Base-by-base conservation (phyloP, 2,329 filamentous ascomycete species). In the Hypomyces rosellus region DNA sequence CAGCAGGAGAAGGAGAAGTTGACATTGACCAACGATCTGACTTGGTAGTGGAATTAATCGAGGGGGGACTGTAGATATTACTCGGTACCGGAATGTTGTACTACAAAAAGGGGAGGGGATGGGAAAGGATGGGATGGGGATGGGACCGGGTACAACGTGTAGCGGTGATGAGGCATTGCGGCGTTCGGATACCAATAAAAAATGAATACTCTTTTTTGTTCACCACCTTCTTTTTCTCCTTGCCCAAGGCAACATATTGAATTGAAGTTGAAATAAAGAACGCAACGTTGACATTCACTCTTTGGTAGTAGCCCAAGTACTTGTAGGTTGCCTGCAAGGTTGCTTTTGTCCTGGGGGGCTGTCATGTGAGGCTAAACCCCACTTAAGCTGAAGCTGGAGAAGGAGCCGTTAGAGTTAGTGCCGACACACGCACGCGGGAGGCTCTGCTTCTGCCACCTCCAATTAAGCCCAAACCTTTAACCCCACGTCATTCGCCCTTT, bases 1-100 rank as follows among this genome's bases (percentile, higher is more conserved):
- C 67, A 82, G 77, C 77, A 82, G 68, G 79, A 89, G 71, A 89
- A 92, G 63, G 65, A 69, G 61, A 72, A 72, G 67, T 58, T 70
- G 56, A 63, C 61, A 42, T 58, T 74, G 40, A 69, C 69, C 53
- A 68, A 73, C 63, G 67, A 72, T 52, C 59, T 73, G 51, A 62
- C 63, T n/a, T 73, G 71, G 69, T 73, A 64, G 60, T 49, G 15
- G 33, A 14, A 44, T 30, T 30, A 11, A 11, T 30, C 8, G 25
- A 42, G 25, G 25, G 25, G 25, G 25, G 6, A 30, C 6, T 30
- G 25, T 30, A 6, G 25, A 11, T 30, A 30, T 30, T 30, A 30
- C n/a, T n/a, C n/a, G n/a, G n/a, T n/a, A n/a, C 25, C 6, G 8
- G 25, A 30, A 30, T 30, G 25, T 30, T 30, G 25, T 8, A 30